phyloP scores from a whole-genome alignment of 2,329 filamentous ascomycete species.

The Colletotrichum tropicicola region DNA sequence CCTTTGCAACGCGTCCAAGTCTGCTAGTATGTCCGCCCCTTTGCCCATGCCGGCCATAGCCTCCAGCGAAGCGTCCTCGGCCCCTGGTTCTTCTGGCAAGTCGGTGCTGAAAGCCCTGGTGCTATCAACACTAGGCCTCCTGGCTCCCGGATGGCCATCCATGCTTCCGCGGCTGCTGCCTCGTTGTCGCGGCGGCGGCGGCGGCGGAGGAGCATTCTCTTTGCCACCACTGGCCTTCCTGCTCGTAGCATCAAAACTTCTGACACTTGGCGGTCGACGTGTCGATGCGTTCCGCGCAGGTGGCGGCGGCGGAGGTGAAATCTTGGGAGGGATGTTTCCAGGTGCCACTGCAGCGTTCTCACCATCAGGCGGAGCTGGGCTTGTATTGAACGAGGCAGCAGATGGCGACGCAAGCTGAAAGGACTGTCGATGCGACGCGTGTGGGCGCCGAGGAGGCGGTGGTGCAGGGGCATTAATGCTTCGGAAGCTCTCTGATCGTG shows the following conservation, averaged over 20 bases:
- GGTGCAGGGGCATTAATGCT: slow-evolving; percentile 57
- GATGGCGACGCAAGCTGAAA: slow-evolving; percentile 14
- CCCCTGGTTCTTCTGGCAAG: slow-evolving; percentile 36
- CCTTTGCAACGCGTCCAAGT: slow-evolving; percentile 75
- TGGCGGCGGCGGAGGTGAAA: slow-evolving; percentile 53
- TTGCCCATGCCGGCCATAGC: slow-evolving; percentile 40
- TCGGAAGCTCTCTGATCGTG: slow-evolving; percentile 56
- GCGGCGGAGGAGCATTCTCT: slow-evolving; percentile 53
- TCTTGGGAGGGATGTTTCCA: slow-evolving; percentile 17
- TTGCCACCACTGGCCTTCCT: slow-evolving; percentile 14
- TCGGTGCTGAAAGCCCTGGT: slow-evolving; percentile 34
- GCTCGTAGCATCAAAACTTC: slow-evolving; percentile 47
- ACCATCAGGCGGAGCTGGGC: slow-evolving; percentile 3
- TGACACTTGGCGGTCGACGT: slow-evolving; percentile 53
- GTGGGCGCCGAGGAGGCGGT: slow-evolving; percentile 63
- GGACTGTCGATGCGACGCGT: slow-evolving; percentile 44
- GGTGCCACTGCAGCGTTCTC: background rate
- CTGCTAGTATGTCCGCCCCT: slow-evolving; percentile 72
- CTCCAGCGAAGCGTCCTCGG: slow-evolving; percentile 33
- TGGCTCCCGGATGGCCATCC: slow-evolving; percentile 40
- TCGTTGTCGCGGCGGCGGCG: slow-evolving; percentile 54
- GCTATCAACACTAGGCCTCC: slow-evolving; percentile 44
- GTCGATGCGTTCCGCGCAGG: slow-evolving; percentile 54
- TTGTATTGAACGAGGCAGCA: slow-evolving; percentile 6
- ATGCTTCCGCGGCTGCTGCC: slow-evolving; percentile 56